Conservation (phyloP, 2,329 filamentous ascomycete species). For the Fusarium coicis region DNA sequence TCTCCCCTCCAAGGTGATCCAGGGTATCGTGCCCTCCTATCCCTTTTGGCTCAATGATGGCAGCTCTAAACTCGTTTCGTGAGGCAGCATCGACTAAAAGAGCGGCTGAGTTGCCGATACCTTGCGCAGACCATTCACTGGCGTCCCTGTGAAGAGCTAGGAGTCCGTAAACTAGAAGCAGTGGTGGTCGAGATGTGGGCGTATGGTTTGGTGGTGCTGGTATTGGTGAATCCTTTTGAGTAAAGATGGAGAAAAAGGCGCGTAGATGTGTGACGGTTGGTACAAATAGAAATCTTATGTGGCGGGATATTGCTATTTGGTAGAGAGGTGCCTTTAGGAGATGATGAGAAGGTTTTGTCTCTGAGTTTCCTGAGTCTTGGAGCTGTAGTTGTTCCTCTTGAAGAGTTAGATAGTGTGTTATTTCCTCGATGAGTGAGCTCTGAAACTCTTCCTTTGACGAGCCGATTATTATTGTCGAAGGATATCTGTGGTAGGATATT, state of each 20-base stretch:
- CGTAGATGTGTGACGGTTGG: constrained; percentile 81
- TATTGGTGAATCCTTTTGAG: constrained; percentile 50
- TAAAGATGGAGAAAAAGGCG: constrained; percentile 74
- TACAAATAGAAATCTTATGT: constrained; percentile 77
- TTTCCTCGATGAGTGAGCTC: constrained; percentile 62
- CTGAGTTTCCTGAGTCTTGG: neutral
- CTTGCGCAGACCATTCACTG: constrained; percentile 81
- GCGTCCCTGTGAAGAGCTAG: constrained; percentile 73
- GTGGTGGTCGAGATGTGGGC: constrained; percentile 44
- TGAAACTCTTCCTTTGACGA: constrained; percentile 73
- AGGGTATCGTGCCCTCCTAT: constrained; percentile 45
- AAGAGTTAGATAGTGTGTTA: constrained; percentile 45
- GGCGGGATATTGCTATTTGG: constrained; percentile 74
- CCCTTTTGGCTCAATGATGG: constrained; percentile 59
- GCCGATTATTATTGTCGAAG: constrained; percentile 78
- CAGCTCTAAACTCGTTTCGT: constrained; percentile 55
- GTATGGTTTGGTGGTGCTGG: constrained; percentile 50
- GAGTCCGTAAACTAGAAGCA: constrained; percentile 73
- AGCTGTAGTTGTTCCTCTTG: constrained; percentile 2
- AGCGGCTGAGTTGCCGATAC: constrained; percentile 71
- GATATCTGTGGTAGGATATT: constrained; percentile 63
- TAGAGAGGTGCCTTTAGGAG: constrained; percentile 73
- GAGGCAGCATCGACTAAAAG: constrained; percentile 69
- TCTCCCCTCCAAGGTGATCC: constrained; percentile 58
- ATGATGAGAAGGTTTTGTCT: constrained; percentile 19